Base-by-base conservation (phyloP, 2,329 filamentous ascomycete genomes). In the Thielaviopsis euricoi region DNA sequence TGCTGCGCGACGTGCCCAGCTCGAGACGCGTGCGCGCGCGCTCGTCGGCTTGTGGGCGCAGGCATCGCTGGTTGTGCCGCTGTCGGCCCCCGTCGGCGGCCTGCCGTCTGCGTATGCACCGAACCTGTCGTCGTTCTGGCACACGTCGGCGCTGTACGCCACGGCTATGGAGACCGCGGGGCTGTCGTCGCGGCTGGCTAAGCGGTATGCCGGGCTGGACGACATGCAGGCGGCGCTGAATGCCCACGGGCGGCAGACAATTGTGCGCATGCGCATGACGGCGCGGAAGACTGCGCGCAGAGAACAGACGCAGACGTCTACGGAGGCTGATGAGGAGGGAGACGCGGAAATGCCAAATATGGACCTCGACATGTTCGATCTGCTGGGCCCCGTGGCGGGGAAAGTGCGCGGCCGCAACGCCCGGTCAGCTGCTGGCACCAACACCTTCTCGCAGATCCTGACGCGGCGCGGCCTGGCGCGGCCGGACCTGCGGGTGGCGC, bases 131-230 rank as follows among this genome's bases (percentile, higher is more conserved):
- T 93, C 87, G 0, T 72, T 76, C 58, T 98, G 93, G 93, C 83
- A 94, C 64, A 80, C 80, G 3, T 85, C 88, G 13, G 90, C 86
- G 1, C 71, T 96, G 15, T 77, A 95, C 61, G 80, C 82, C 15
- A 76, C 86, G 0, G 87, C 86, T 1, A 67, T 95, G 13, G 93
- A 97, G 68, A 88, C 82, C 23, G 80, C 85, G 37, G 87, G 85
- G 0, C 71, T 97, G 15, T 86, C 87, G 6, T 84, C 87, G 0
- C 79, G 91, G 2, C 71, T 95, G 29, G 77, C 76, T 2, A n/a
- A 4, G 13, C 17, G 37, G 29, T 69, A 75, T 12, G 68, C 68
- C 3, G 64, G 62, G 1, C 71, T 93, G 52, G 76, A 78, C 46
- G 77, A 82, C 55, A 70, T 91, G 52, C 79, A 83, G 33, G 79